Conservation (phyloP, 371 early-diverging fungal species). For the Syncephalis plumigaleata region DNA sequence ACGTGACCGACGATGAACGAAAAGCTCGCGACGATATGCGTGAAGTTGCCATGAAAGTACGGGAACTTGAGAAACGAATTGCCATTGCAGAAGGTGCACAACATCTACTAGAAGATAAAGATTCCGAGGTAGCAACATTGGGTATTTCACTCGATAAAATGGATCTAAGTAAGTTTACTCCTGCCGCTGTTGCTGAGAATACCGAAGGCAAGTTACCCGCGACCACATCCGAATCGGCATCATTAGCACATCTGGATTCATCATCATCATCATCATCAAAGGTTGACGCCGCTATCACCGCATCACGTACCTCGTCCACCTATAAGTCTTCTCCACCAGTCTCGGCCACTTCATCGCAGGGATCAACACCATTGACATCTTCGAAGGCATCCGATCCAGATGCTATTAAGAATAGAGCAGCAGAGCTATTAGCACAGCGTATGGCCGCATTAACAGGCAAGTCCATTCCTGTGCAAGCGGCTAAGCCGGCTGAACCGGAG, state of each 20-base stretch:
- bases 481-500: neutral
- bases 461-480: neutral
- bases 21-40: conserved; percentile 18
- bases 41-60: conserved; percentile 17
- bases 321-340: no score
- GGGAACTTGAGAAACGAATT: conserved; percentile 20
- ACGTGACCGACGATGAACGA: neutral
- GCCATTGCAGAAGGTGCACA: conserved; percentile 11
- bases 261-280: no score
- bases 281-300: no score
- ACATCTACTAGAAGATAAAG: conserved; percentile 12
- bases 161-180: no score
- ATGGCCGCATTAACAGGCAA: neutral
- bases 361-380: no score
- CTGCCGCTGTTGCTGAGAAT: no score
- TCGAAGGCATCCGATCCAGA: neutral
- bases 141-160: no score
- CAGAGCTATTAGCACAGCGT: neutral
- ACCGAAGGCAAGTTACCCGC: no score
- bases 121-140: conserved; percentile 3
- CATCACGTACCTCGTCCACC: no score
- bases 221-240: no score
- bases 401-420: neutral
- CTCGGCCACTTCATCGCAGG: no score
- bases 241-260: no score